Evolutionary conservation across 192 early-diverging fungal species (phyloP).

Genomic region (Thoreauomyces humboldtii): DNA sequence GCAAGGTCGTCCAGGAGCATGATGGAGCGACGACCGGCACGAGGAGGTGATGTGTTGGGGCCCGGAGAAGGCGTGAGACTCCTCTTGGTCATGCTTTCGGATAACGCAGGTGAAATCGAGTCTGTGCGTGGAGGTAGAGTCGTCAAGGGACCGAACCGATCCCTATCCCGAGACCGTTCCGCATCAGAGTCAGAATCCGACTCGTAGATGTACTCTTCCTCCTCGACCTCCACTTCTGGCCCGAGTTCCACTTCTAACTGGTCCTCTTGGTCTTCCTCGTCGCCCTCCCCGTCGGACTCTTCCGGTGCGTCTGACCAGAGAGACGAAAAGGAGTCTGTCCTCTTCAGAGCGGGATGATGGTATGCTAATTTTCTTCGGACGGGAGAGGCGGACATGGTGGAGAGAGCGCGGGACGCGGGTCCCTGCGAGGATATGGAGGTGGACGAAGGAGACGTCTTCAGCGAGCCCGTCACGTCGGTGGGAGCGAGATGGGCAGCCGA

Average conservation of each 20-base stretch:
- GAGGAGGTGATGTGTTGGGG: not conserved
- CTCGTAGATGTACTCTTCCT: not conserved
- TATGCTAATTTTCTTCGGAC: slow-evolving; percentile 1
- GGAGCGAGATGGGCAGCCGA: no score
- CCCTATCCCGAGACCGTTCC: not conserved
- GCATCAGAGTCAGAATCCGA: not conserved
- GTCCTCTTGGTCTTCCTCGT: not conserved
- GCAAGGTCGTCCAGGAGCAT: slow-evolving; percentile 2
- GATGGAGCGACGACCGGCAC: not conserved
- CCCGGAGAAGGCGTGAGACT: not conserved
- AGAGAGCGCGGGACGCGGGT: no score
- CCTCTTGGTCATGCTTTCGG: not conserved
- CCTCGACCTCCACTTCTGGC: not conserved
- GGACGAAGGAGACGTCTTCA: no score
- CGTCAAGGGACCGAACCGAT: not conserved
- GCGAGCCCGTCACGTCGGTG: no score
- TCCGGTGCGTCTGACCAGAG: slow-evolving; percentile 9
- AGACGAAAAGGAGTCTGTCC: slow-evolving; percentile 18
- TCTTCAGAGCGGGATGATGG: slow-evolving; percentile 18
- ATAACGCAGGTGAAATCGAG: not conserved
- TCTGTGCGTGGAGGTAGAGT: not conserved
- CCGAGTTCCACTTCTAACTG: not conserved
- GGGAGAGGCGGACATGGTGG: not conserved
- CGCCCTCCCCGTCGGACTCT: not conserved
- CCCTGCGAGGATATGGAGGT: no score